Base-by-base conservation (phyloP, 805 yeast species). In the Metschnikowia peoriensis region DNA sequence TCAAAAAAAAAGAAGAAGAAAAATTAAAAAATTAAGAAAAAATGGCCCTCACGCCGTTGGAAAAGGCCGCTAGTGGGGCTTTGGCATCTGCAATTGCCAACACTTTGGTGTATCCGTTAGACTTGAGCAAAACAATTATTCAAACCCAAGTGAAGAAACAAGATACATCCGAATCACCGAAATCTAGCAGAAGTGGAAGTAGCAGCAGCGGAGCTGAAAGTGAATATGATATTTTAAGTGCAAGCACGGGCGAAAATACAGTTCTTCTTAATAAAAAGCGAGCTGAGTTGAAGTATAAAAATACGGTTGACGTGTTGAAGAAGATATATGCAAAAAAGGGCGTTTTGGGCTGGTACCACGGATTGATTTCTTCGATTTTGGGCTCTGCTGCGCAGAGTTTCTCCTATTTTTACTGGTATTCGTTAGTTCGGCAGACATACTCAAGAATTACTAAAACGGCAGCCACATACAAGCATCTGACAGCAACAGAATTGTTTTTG, bases 361-460 rank as follows among this genome's bases (percentile, higher is more conserved):
- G 96, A 1, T 68, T 89, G 44, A 69, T 81, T 2, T 83, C 91
- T 1, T 80, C 88, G 1, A 69, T 88, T 41, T 61, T 85, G 16
- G 90, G 91, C 2, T 81, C 85, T 10, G 91, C 92, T 1, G 82
- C 87, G 8, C 89, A 88, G 64, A 86, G 85, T 60, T 89, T 89
- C 65, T 84, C 89, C 32, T 89, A 89, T 68, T 89, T 89, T 67
- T 89, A 88, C 69, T 89, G 96, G 94, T 89, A 89, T 68, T 84
- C 91, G 6, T 70, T 87, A 40, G 83, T 88, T 15, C 81, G 89
- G 56, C 77, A 79, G 49, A 68, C 78, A 15, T 85, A 82, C 68
- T 75, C 79, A 53, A 71, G 68, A 46, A 52, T 70, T 45, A 53
- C 72, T 48, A 67, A 66, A 54, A 68, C 68, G 43, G 57, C 66